Conservation (phyloP, 257 asterid species). For the Solanum verrucosum region DNA sequence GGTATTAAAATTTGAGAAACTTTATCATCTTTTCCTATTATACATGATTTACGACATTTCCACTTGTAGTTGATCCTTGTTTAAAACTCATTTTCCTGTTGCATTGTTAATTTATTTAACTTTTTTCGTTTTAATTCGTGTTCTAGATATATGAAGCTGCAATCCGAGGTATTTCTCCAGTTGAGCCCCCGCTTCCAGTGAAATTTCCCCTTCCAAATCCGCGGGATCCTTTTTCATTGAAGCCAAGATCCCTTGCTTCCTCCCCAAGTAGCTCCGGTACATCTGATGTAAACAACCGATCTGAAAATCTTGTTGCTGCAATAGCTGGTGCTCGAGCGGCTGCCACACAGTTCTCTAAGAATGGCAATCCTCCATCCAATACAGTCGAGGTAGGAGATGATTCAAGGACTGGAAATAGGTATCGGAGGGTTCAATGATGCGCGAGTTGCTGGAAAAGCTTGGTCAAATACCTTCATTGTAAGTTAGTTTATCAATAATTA, state of each 20-base stretch:
- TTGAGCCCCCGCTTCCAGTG: conserved; percentile 42
- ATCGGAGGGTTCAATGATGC: not conserved
- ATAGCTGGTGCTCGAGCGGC: conserved; percentile 78
- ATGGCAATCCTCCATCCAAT: conserved; percentile 1
- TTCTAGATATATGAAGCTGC: conserved; percentile 65
- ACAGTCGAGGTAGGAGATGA: not conserved
- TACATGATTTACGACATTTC: not conserved
- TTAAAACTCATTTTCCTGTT: not conserved
- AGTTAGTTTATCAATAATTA: not conserved
- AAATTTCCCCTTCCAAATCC: conserved; percentile 58
- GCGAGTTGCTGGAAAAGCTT: not conserved
- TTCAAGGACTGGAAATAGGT: conserved; percentile 16
- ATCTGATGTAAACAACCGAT: conserved; percentile 30
- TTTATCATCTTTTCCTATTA: not conserved
- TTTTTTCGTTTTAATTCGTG: not conserved
- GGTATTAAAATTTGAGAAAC: conserved; percentile 31
- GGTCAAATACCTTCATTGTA: not conserved
- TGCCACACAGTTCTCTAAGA: conserved; percentile 65
- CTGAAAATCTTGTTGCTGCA: conserved; percentile 55
- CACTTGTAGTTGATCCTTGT: not conserved
- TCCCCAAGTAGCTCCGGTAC: conserved; percentile 5
- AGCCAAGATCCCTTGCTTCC: conserved; percentile 54
- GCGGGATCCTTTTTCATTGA: conserved; percentile 42
- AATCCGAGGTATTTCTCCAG: conserved; percentile 54
- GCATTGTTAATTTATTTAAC: not conserved